Base-by-base conservation (phyloP, 139 green algal species). In the Mesotaenium endlicherianum region DNA sequence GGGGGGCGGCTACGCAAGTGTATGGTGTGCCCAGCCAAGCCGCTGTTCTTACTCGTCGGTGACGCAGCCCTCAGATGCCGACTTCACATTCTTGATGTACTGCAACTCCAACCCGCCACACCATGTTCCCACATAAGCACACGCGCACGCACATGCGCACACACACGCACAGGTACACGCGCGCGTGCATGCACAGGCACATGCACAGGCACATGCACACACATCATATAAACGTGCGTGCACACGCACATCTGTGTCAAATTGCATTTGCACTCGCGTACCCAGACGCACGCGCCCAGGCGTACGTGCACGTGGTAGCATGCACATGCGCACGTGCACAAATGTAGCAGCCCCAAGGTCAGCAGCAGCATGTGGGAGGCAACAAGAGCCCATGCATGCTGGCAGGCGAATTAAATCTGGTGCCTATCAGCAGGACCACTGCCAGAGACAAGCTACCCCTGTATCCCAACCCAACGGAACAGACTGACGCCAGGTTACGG, bases 21-120 rank as follows among this genome's bases (percentile, higher is more conserved):
- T 64, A 20, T 14, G 36, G 8, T 38, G 8, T 38, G 36, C 38
- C 14, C 14, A 49, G 64, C 8, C 53, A 26, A 64, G 53, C 26
- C 20, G 26, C 26, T 20, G 26, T 64, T 64, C 26, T 64, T 77
- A 98, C 17, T 88, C 40, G 77, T 99, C 96, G 26, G 96, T 99
- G 16, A 99, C 89, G 80, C 96, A 99, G 45, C 96, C 96, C 64
- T 92, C 59, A 16, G 90, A 94, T 0, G 96, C 96, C 20, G 87
- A 91, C 0, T 76, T 83, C 11, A 99, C 96, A 58, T 77, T 89
- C 90, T 98, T 98, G 91, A 97, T 97, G 92, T 98, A 99, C 89
- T 88, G 82, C 82, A n/a, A n/a, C n/a, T n/a, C n/a, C n/a, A n/a
- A n/a, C n/a, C n/a, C n/a, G n/a, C n/a, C n/a, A n/a, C n/a, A n/a